Conservation (phyloP, 2,329 filamentous ascomycete genomes). For the Incumbomyces delicatus region DNA sequence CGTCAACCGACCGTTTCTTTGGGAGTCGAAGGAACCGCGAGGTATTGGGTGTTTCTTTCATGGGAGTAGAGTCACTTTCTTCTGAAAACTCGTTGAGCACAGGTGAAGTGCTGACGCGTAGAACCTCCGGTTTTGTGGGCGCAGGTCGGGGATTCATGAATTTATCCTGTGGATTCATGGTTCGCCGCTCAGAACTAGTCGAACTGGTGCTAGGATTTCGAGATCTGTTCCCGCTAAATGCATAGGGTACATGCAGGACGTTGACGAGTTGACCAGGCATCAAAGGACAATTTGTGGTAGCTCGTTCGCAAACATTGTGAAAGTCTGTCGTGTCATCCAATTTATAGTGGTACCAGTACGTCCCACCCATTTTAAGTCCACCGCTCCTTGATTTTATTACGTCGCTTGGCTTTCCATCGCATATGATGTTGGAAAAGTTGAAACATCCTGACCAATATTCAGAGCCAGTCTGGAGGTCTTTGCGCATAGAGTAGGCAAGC, state of each 20-base stretch:
- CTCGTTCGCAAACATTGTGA: slow-evolving; percentile 61
- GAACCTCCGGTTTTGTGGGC: slow-evolving; percentile 35
- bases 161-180: slow-evolving; percentile 69
- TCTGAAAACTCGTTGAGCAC: slow-evolving; percentile 2
- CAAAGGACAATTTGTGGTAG: slow-evolving; percentile 71
- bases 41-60: background rate
- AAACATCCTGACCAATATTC: slow-evolving; percentile 82
- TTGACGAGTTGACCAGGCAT: slow-evolving; percentile 84
- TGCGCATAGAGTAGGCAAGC: slow-evolving; percentile 67
- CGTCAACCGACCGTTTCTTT: slow-evolving; percentile 21
- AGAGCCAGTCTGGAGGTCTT: slow-evolving; percentile 62
- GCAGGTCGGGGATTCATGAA: slow-evolving; percentile 59
- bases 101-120: slow-evolving; percentile 38
- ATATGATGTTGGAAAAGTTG: slow-evolving; percentile 74
- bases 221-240: slow-evolving; percentile 44
- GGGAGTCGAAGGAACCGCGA: slow-evolving; percentile 19
- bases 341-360: slow-evolving; percentile 92
- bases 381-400: slow-evolving; percentile 53
- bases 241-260: slow-evolving; percentile 67
- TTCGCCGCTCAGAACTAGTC: slow-evolving; percentile 52
- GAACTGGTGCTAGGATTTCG: slow-evolving; percentile 59
- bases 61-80: background rate
- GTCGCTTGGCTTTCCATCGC: slow-evolving; percentile 56
- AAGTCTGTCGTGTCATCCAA: slow-evolving; percentile 68
- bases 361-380: slow-evolving; percentile 82